These are phyloP conservation scores for Mycena galericulata DNA, from an alignment of 768 basidiomycete genomes.

Conservation along the genomic window DNA sequence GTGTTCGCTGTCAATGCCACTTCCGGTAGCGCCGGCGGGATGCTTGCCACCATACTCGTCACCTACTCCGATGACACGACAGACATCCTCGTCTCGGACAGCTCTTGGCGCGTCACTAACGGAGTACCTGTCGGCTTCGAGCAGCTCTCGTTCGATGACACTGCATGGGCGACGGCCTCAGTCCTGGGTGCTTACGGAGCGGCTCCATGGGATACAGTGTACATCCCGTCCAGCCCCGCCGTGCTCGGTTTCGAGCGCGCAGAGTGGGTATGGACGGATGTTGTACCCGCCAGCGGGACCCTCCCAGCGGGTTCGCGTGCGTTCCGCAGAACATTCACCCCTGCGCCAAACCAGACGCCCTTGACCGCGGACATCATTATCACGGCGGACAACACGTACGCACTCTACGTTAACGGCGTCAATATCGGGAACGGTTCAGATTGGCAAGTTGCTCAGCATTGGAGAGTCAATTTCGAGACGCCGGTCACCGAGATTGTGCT, in stretches of 20 bases:
- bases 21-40: not conserved
- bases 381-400: not conserved
- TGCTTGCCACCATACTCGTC: not conserved
- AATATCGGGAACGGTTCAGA: not conserved
- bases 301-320: not conserved
- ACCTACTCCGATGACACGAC: not conserved
- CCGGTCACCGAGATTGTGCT: not conserved
- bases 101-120: not conserved
- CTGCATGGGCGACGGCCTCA: not conserved
- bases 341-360: not conserved
- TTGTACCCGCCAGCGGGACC: not conserved
- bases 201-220: not conserved
- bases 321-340: conserved; percentile 11
- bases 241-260: not conserved
- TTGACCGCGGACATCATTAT: conserved; percentile 3
- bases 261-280: conserved; percentile 13
- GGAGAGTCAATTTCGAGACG: not conserved
- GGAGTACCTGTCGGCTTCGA: not conserved
- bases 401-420: not conserved
- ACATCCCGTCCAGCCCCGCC: not conserved
- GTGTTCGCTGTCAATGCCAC: not conserved
- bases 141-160: not conserved
- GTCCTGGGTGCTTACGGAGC: not conserved
- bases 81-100: not conserved
- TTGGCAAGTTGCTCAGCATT: not conserved